These are phyloP conservation scores for Fusarium sp. DNA, from an alignment of 2,329 filamentous ascomycete genomes.

Conservation along the genomic window DNA sequence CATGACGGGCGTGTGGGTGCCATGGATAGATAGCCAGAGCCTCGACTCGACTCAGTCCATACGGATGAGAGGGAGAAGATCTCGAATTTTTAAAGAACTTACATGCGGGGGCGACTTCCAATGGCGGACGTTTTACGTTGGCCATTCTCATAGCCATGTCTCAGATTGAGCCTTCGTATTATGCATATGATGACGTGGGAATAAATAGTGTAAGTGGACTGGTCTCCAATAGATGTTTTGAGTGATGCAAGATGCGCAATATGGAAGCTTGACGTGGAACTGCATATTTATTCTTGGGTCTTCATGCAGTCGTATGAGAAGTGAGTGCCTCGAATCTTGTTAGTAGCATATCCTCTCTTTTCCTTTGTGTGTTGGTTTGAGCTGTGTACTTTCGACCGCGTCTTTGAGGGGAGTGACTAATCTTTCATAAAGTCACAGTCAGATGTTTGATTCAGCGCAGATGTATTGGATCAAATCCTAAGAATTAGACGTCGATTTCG, in stretches of 20 bases:
- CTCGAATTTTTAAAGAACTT: slow-evolving; percentile 1
- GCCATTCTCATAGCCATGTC: slow-evolving; percentile 6
- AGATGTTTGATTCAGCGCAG: not conserved
- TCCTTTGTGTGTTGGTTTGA: not conserved
- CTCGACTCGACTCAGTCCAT: slow-evolving; percentile 14
- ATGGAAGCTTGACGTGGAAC: not conserved
- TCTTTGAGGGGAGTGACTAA: not conserved
- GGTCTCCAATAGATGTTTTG: not conserved
- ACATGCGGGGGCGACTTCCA: not conserved
- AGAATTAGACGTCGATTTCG: not conserved
- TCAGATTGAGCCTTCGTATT: slow-evolving; percentile 8
- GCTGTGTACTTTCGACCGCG: not conserved
- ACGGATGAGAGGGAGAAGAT: slow-evolving; percentile 11
- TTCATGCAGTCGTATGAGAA: not conserved
- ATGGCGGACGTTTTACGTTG: slow-evolving; percentile 11
- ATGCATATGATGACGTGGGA: slow-evolving; percentile 13
- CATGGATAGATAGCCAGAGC: slow-evolving; percentile 12
- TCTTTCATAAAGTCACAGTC: not conserved
- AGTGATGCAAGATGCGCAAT: slow-evolving; percentile 11
- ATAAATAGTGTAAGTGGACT: slow-evolving; percentile 20
- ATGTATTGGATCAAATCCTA: not conserved
- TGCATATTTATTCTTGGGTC: not conserved
- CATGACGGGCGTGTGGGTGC: slow-evolving; percentile 33
- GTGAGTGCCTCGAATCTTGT: not conserved
- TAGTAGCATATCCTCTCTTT: not conserved